Evolutionary conservation across 2,329 filamentous ascomycete species (phyloP).

Genomic region (Periconia digitata): DNA sequence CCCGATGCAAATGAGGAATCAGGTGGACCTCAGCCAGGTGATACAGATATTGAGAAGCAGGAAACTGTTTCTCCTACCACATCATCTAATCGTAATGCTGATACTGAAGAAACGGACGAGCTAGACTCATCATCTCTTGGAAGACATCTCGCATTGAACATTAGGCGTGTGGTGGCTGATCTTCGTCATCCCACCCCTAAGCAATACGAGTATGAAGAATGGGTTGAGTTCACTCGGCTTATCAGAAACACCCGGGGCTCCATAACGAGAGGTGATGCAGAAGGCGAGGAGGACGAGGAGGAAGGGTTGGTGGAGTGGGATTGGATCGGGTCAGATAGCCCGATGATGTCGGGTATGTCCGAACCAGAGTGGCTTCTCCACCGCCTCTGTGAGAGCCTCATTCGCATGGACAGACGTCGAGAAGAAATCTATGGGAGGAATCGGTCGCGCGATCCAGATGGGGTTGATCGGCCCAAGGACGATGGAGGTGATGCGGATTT

Average conservation of each 20-base stretch:
- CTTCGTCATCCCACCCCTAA: conserved; percentile 60
- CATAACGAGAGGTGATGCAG: conserved; percentile 21
- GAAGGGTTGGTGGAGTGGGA: conserved; percentile 68
- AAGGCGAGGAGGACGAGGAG: conserved; percentile 53
- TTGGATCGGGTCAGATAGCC: conserved; percentile 70
- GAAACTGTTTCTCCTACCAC: conserved; percentile 3
- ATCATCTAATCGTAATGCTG: conserved; percentile 44
- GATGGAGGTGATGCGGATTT: not conserved
- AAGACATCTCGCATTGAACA: conserved; percentile 66
- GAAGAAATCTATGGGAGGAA: conserved; percentile 7
- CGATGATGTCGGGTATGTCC: conserved; percentile 63
- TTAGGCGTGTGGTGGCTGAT: conserved; percentile 66
- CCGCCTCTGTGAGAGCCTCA: conserved; percentile 65
- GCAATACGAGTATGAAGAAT: conserved; percentile 78
- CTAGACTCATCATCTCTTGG: conserved; percentile 60
- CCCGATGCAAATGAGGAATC: conserved; percentile 22
- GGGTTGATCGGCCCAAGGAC: not conserved
- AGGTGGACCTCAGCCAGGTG: conserved; percentile 3
- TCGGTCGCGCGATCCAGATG: not conserved
- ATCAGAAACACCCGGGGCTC: conserved; percentile 56
- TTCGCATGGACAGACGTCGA: conserved; percentile 35
- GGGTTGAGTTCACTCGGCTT: conserved; percentile 80
- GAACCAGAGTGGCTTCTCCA: conserved; percentile 70
- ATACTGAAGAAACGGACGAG: conserved; percentile 39
- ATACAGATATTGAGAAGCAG: conserved; percentile 12